Evolutionary conservation across 257 asterid genomes (phyloP), one percentile per base, ranked within the genome.

Genomic region (Perilla frutescens): DNA sequence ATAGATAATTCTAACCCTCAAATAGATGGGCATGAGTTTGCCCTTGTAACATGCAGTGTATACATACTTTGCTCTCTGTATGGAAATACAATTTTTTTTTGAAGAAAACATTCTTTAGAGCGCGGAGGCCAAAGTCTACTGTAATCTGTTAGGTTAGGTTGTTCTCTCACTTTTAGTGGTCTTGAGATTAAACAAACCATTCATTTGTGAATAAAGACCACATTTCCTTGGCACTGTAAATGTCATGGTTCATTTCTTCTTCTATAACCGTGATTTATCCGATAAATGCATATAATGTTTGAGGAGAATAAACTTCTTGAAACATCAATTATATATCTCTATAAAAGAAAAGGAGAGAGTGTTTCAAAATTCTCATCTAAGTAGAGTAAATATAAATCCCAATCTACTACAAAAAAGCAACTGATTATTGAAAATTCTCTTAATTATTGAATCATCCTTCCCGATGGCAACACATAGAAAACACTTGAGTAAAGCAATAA

Each of bases 1-100:
- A 39, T 3, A 5, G 32, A 73, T 51, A 29, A 39, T 41, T 40
- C 71, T 81, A 77, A 68, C 77, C 82, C 9, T 12, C 34, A 10
- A 58, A 73, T 20, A 47, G 12, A 15, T 55, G 61, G 12, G 67
- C 68, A 36, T 20, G 40, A 49, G 44, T 43, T 43, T 51, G 66
- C 26, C 49, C 3, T 62, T 12, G 14, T 13, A 34, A 64, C 20
- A 58, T 62, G 55, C 75, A 29, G 1, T 7, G 13, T 43, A 53
- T 14, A 58, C 64, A 36, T 4, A 50, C 15, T 47, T 66, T 66
- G 12, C 11, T 32, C 59, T 41, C 50, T 41, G 49, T 53, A 54
- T 8, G 3, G 32, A 13, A 59, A 20, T 20, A 20, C 26, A 20
- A 20, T 20, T 20, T 20, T 20, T 20, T 20, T 20, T 20, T 20